Percentiles rank a stretch among this genome's conserved stretches.
Evolutionary conservation across 495 filamentous ascomycete species (phyloP).

Genomic region (Penicillium chermesinum): DNA sequence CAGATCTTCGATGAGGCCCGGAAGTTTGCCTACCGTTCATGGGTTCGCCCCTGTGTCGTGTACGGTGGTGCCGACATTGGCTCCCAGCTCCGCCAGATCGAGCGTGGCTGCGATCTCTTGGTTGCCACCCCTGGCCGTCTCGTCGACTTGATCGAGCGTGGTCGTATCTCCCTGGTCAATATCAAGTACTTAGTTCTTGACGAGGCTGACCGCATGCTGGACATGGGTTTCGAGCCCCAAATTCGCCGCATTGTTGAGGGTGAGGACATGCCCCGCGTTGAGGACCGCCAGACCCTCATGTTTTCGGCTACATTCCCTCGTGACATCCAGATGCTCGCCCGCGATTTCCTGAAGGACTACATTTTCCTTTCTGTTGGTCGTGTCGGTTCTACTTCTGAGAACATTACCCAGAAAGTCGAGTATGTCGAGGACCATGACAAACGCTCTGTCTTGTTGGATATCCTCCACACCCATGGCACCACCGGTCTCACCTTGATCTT

Average conservation of each 20-base stretch:
- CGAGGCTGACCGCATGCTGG: constrained; percentile 99
- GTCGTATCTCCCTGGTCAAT: constrained; percentile 90
- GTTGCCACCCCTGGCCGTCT: constrained; percentile 96
- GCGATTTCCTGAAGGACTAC: constrained; percentile 97
- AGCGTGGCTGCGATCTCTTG: constrained; percentile 94
- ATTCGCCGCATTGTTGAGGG: constrained; percentile 97
- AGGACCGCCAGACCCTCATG: constrained; percentile 94
- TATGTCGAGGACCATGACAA: constrained; percentile 97
- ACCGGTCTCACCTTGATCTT: constrained; percentile 90
- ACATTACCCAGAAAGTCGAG: constrained; percentile 98
- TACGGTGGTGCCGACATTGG: constrained; percentile 99
- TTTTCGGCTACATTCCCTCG: constrained; percentile 98
- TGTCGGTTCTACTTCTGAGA: constrained; percentile 99
- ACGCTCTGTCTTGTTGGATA: constrained; percentile 93
- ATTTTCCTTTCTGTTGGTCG: constrained; percentile 97
- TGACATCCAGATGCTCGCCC: constrained; percentile 97
- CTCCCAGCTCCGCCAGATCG: constrained; percentile 92
- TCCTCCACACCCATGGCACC: constrained; percentile 88
- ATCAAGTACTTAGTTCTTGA: constrained; percentile 99
- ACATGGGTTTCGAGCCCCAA: constrained; percentile 99
- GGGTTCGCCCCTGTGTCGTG: constrained; percentile 96
- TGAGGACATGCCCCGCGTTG: constrained; percentile 89
- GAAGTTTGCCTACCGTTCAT: constrained; percentile 93
- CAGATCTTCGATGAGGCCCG: constrained; percentile 97
- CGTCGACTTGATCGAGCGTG: constrained; percentile 96